Conservation (phyloP, 2,329 filamentous ascomycete genomes). For the Pseudogymnoascus pannorum region DNA sequence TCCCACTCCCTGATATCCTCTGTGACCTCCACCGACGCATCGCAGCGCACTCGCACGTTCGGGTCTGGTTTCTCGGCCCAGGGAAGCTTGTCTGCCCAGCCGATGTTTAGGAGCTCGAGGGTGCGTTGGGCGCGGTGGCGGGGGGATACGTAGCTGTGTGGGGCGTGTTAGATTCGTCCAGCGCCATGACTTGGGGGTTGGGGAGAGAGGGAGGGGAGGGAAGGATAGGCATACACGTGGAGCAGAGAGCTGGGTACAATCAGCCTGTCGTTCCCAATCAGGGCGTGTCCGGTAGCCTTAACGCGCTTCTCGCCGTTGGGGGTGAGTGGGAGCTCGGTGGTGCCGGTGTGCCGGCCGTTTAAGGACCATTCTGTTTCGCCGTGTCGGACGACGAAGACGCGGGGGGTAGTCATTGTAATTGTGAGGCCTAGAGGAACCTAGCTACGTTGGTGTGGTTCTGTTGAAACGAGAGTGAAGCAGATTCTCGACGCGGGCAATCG, state of each 20-base stretch:
- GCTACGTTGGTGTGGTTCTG: not conserved
- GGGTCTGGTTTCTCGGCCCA: constrained; percentile 49
- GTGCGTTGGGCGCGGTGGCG: constrained; percentile 78
- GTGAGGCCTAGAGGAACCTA: no score
- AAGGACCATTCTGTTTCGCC: constrained; percentile 96
- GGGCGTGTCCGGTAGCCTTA: constrained; percentile 68
- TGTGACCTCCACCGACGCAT: constrained; percentile 57
- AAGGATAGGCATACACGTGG: constrained; percentile 58
- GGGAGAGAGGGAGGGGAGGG: not conserved
- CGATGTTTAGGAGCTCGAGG: constrained; percentile 79
- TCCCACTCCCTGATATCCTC: constrained; percentile 78
- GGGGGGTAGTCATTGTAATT: constrained; percentile 43
- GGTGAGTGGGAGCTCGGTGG: constrained; percentile 80
- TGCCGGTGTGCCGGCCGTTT: constrained; percentile 75
- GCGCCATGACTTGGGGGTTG: constrained; percentile 66
- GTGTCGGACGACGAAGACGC: constrained; percentile 78
- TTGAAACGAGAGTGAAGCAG: not conserved
- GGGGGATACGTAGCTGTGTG: constrained; percentile 70
- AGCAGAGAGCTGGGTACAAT: constrained; percentile 76
- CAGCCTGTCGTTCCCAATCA: constrained; percentile 76
- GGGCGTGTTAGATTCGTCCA: constrained; percentile 39
- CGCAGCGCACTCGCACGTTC: constrained; percentile 39
- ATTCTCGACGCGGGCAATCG: not conserved
- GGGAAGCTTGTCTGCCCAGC: constrained; percentile 59
- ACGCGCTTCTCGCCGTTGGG: constrained; percentile 71